phyloP scores from a whole-genome alignment of 768 basidiomycete species.

The Guyanaporus albipodus region DNA sequence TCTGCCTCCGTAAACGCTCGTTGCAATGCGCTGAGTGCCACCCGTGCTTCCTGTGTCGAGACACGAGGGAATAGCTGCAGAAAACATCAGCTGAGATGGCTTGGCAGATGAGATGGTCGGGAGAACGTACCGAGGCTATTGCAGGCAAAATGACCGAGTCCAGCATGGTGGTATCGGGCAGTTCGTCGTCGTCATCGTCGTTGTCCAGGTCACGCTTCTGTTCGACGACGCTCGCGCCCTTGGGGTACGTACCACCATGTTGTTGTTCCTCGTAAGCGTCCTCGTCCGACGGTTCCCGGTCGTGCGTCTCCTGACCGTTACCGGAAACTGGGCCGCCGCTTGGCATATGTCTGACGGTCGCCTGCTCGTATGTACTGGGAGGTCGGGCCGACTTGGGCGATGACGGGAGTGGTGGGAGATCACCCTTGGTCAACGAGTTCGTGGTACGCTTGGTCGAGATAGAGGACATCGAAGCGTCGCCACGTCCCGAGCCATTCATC shows the following conservation, averaged over 20 bases:
- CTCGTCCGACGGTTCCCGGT: conserved; percentile 56
- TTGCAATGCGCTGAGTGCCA: conserved; percentile 81
- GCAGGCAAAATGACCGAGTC: conserved; percentile 95
- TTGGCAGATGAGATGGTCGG: background rate
- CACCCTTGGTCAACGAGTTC: conserved; percentile 51
- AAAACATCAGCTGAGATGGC: background rate
- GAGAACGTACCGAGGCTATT: conserved; percentile 77
- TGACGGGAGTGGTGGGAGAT: conserved; percentile 57
- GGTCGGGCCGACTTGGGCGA: conserved; percentile 33
- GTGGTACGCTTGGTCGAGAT: conserved; percentile 29
- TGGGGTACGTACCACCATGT: conserved; percentile 47
- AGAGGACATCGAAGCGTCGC: conserved; percentile 37
- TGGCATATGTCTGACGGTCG: conserved; percentile 63
- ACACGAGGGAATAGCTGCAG: conserved; percentile 85
- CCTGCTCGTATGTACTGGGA: conserved; percentile 48
- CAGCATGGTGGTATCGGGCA: conserved; percentile 87
- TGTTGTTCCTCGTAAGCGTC: conserved; percentile 64
- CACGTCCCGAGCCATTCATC: conserved; percentile 53
- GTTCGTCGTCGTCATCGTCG: conserved; percentile 47
- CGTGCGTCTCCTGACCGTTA: conserved; percentile 31
- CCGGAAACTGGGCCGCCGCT: conserved; percentile 18
- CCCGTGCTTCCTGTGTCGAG: conserved; percentile 85
- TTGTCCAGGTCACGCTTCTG: conserved; percentile 38
- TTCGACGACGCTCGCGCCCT: conserved; percentile 39
- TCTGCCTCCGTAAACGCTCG: conserved; percentile 95